Evolutionary conservation across 2,329 filamentous ascomycete genomes (phyloP), one percentile per base, ranked within the genome.

Genomic region (Decorospora gaudefroyi): DNA sequence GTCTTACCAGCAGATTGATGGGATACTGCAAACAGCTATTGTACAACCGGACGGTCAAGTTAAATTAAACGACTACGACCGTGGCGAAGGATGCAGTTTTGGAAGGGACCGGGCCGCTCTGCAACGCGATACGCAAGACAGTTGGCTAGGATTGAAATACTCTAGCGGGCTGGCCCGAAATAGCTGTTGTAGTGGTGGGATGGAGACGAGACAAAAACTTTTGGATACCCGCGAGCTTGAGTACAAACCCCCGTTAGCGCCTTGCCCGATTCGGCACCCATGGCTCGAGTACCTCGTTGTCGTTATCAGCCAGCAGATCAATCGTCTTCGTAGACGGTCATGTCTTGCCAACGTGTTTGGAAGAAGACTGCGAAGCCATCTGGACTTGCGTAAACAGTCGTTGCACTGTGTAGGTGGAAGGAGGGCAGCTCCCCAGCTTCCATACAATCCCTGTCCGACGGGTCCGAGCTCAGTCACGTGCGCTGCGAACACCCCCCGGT

Each of bases 31-130:
- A 23, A 32, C 25, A 30, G 39, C 23, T 48, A 50, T 23, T 53
- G 50, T 46, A 47, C 42, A 52, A 47, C 37, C 13, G 31, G 34
- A 21, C 18, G 23, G 21, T 27, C 25, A 36, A 25, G 26, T 29
- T 33, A 3, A 36, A 37, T 16, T 7, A 36, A 30, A n/a, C n/a
- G n/a, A n/a, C n/a, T 32, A 33, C 11, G 34, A 34, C 45, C 28
- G 43, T 49, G 42, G 41, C 49, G 29, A 35, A 31, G 47, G 47
- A 27, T 42, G 23, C 27, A 44, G 49, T 23, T 48, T 41, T 38
- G 48, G 53, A 51, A 73, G 76, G 35, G 42, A 57, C 54, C 57
- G 45, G 49, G 53, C 43, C 51, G 64, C 53, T 59, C 54, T 62
- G 55, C 59, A 61, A 59, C 49, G 51, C 57, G 60, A 50, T 49